phyloP scores from a whole-genome alignment of 257 asterid species.

The Petunia secreta region DNA sequence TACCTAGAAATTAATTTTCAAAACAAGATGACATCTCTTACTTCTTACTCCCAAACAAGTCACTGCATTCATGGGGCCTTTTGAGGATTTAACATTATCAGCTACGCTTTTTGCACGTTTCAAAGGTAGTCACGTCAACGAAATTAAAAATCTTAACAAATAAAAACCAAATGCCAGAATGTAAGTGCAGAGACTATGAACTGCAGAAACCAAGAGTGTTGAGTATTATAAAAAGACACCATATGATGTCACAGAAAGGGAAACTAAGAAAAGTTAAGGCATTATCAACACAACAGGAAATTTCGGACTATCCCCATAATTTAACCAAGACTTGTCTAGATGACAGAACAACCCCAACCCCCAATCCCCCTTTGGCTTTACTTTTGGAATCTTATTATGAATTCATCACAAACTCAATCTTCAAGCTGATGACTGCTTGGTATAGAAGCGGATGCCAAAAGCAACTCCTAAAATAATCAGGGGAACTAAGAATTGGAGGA shows the following conservation, averaged over 20 bases:
- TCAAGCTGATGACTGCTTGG: slow-evolving; percentile 64
- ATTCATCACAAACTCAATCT: background rate
- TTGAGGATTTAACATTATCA: background rate
- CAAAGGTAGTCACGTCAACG: background rate
- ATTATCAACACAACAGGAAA: background rate
- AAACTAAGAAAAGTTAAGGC: background rate
- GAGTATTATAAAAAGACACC: background rate
- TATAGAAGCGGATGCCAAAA: slow-evolving; percentile 71
- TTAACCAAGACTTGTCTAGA: background rate
- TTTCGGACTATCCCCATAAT: background rate
- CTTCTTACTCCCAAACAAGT: background rate
- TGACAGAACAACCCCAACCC: background rate
- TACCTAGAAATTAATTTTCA: background rate
- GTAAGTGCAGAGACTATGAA: background rate
- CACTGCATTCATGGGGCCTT: background rate
- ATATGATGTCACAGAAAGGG: background rate
- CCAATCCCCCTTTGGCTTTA: background rate
- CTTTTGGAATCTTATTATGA: background rate
- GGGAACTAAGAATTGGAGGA: slow-evolving; percentile 84
- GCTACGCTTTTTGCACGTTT: background rate
- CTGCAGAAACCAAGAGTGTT: slow-evolving; percentile 10
- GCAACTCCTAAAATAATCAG: slow-evolving; percentile 70
- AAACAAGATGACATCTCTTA: too few relatives aligned
- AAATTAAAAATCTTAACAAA: background rate
- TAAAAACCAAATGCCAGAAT: background rate